A percentile compares a stretch with the other conserved stretches of the same genome.
Evolutionary conservation across 495 filamentous ascomycete species (phyloP).

Genomic region (Halenospora varia): DNA sequence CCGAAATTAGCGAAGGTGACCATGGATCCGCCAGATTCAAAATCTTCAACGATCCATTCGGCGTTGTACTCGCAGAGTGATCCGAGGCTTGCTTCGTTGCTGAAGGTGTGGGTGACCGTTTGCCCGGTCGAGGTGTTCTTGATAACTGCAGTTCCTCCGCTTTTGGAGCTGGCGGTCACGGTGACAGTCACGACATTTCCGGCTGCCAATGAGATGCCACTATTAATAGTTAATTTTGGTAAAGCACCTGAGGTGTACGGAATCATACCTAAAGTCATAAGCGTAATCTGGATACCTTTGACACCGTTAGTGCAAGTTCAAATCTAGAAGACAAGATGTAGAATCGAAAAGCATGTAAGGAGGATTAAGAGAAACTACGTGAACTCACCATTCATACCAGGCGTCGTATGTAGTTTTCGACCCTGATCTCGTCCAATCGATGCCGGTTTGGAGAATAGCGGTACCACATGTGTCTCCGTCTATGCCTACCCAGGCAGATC

Average conservation of each 20-base stretch:
- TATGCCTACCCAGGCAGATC: conserved; percentile 65
- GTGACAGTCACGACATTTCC: conserved; percentile 54
- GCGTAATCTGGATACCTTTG: conserved; percentile 56
- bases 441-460: conserved; percentile 58
- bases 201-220: conserved; percentile 41
- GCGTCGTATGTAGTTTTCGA: conserved; percentile 44
- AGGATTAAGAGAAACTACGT: too few species aligned
- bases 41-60: conserved; percentile 40
- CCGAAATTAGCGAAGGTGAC: conserved; percentile 33
- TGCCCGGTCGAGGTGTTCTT: conserved; percentile 52
- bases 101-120: conserved; percentile 50
- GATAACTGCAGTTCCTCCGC: conserved; percentile 49
- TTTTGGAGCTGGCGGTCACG: conserved; percentile 47
- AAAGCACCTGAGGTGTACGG: not conserved
- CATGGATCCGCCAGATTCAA: conserved; percentile 27
- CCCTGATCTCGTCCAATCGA: conserved; percentile 51
- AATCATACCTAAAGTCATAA: conserved; percentile 42
- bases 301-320: too few species aligned
- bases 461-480: conserved; percentile 54
- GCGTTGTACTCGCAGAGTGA: conserved; percentile 26
- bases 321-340: too few species aligned
- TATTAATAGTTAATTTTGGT: not conserved
- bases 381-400: conserved; percentile 72
- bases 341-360: too few species aligned
- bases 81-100: conserved; percentile 13